Conservation (phyloP, 2,329 filamentous ascomycete species). For the Fusarium sp. region DNA sequence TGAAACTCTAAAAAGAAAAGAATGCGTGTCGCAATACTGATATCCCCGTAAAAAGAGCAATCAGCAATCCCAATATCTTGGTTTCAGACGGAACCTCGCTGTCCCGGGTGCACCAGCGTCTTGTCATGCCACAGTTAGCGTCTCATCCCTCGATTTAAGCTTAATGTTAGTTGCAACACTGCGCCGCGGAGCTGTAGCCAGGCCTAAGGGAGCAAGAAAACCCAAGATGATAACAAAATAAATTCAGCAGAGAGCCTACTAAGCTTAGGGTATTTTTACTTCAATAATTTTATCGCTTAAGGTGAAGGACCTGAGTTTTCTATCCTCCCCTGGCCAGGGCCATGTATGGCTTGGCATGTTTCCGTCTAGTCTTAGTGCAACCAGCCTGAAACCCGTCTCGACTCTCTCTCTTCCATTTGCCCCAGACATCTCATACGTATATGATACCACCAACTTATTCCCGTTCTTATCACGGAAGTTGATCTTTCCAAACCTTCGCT, state of each 20-base stretch:
- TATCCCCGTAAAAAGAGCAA: not conserved
- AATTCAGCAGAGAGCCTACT: accelerated
- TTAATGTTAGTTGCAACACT: not conserved
- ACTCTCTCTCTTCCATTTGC: not conserved
- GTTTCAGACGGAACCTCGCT: not conserved
- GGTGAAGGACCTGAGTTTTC: too few relatives aligned
- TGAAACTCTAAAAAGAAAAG: not conserved
- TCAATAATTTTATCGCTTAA: too few relatives aligned
- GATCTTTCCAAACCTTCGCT: not conserved
- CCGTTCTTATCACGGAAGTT: not conserved
- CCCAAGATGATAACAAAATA: too few relatives aligned
- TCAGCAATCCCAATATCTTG: not conserved
- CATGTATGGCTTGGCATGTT: slow-evolving; percentile 1
- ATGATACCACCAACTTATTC: not conserved
- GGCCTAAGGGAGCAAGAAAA: too few relatives aligned
- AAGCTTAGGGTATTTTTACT: too few relatives aligned
- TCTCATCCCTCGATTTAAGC: slow-evolving; percentile 5
- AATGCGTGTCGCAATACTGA: accelerated
- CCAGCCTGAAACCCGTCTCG: slow-evolving; percentile 8
- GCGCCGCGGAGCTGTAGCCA: not conserved
- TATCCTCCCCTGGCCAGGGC: not conserved
- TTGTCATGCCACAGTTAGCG: not conserved
- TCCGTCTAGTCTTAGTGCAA: not conserved
- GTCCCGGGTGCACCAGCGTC: not conserved
- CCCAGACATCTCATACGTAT: not conserved